phyloP scores from a whole-genome alignment of 106 monocot genomes.

The Triglochin maritima region DNA sequence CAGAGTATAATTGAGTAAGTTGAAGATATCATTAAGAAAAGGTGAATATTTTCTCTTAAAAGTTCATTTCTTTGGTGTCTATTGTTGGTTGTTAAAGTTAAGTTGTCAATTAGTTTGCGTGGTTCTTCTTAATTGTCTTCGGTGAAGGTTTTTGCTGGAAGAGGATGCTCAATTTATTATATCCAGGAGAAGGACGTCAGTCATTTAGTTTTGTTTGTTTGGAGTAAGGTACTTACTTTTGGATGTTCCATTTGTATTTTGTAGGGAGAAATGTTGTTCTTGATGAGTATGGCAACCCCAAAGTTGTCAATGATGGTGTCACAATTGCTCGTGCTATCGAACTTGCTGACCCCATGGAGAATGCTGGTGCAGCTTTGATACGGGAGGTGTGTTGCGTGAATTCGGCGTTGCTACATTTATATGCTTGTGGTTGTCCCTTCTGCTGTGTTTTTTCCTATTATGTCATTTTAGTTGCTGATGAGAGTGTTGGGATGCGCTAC shows the following conservation, averaged over 20 bases:
- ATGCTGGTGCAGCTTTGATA: conserved; percentile 78
- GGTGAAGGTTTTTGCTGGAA: too few relatives aligned
- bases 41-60: too few relatives aligned
- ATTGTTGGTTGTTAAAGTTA: too few relatives aligned
- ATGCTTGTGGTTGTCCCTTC: not conserved
- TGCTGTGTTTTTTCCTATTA: too few relatives aligned
- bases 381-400: conserved; percentile 33
- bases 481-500: not conserved
- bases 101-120: too few relatives aligned
- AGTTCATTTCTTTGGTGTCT: too few relatives aligned
- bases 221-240: not conserved
- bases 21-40: too few relatives aligned
- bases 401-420: not conserved
- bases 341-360: conserved; percentile 78
- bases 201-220: too few relatives aligned
- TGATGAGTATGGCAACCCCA: conserved; percentile 79
- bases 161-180: too few relatives aligned
- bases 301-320: conserved; percentile 87
- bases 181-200: too few relatives aligned
- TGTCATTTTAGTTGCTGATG: not conserved
- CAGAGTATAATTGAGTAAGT: too few relatives aligned
- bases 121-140: too few relatives aligned
- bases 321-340: conserved; percentile 84
- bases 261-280: conserved; percentile 83
- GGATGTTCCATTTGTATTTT: not conserved